A percentile compares a stretch with the other conserved stretches of the same genome.
Evolutionary conservation across 2,329 filamentous ascomycete genomes (phyloP).

Genomic region (Ceratocystis lukuohia): DNA sequence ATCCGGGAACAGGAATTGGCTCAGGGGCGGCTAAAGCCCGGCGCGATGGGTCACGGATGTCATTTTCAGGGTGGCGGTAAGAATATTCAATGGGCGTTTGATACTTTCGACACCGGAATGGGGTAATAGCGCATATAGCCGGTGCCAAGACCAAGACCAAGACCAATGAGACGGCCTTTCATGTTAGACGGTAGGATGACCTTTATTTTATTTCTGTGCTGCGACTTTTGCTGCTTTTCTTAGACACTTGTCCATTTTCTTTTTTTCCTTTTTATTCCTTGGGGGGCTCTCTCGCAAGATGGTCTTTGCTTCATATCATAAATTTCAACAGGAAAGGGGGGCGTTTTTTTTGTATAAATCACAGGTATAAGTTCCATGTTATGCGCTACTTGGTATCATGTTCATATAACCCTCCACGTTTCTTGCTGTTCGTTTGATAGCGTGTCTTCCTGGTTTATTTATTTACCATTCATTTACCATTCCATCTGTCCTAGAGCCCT

Average conservation of each 20-base stretch:
- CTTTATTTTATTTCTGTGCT: background rate
- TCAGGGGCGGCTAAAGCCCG: background rate
- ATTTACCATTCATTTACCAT: too few species aligned
- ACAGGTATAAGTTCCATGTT: background rate
- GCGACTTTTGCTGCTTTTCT: background rate
- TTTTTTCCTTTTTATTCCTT: background rate
- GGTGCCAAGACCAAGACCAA: too few species aligned
- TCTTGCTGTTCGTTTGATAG: too few species aligned
- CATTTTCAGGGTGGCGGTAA: constrained; percentile 1
- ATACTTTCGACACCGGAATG: background rate
- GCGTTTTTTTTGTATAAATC: background rate
- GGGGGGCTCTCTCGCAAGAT: background rate
- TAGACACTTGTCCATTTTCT: background rate
- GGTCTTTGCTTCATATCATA: background rate
- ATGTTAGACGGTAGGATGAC: background rate
- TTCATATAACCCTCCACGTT: background rate
- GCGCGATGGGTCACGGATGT: constrained; percentile 4
- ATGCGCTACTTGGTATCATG: background rate
- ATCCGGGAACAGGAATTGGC: background rate
- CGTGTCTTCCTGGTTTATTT: too few species aligned
- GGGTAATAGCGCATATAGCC: too few species aligned
- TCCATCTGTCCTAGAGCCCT: background rate
- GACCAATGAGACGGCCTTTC: background rate
- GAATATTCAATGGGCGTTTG: background rate
- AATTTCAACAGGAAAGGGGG: background rate